Percentiles rank a stretch among this genome's conserved stretches.
These are phyloP conservation scores for Diaporthe vexans DNA, from an alignment of 2,329 filamentous ascomycete genomes.

Conservation along the genomic window DNA sequence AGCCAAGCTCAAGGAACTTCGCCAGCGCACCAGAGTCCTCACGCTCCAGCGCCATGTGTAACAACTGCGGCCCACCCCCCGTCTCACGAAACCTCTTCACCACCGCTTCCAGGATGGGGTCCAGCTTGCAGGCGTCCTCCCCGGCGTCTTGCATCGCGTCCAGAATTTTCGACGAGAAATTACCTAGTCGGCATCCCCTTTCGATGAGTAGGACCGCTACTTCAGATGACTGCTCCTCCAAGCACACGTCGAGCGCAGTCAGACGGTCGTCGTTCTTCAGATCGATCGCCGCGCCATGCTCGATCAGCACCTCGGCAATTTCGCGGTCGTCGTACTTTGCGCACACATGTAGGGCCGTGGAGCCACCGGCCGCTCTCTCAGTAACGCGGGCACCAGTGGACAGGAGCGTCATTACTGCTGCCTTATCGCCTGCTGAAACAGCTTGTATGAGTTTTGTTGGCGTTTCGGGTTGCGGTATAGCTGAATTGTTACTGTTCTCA, in stretches of 20 bases:
- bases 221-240: neutral
- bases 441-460: neutral
- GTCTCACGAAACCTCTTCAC: neutral
- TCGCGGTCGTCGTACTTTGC: constrained; percentile 18
- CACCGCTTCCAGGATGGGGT: neutral
- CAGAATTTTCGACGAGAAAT: neutral
- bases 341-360: constrained; percentile 1
- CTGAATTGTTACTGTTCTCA: neutral
- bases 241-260: constrained; percentile 2
- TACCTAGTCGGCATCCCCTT: neutral
- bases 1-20: constrained; percentile 8
- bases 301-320: constrained; percentile 7
- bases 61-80: neutral
- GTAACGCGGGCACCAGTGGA: constrained; percentile 2
- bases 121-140: neutral
- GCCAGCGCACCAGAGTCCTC: constrained; percentile 4
- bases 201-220: constrained; percentile 13
- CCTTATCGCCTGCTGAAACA: constrained; percentile 1
- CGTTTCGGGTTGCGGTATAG: neutral
- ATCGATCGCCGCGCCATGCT: neutral
- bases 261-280: constrained; percentile 8
- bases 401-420: neutral
- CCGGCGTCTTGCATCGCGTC: neutral
- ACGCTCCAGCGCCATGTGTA: neutral
- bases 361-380: neutral